Percentiles rank a stretch among this genome's conserved stretches.
These are phyloP conservation scores for Aureobasidium subglaciale DNA, from an alignment of 2,329 filamentous ascomycete genomes.

Conservation along the genomic window DNA sequence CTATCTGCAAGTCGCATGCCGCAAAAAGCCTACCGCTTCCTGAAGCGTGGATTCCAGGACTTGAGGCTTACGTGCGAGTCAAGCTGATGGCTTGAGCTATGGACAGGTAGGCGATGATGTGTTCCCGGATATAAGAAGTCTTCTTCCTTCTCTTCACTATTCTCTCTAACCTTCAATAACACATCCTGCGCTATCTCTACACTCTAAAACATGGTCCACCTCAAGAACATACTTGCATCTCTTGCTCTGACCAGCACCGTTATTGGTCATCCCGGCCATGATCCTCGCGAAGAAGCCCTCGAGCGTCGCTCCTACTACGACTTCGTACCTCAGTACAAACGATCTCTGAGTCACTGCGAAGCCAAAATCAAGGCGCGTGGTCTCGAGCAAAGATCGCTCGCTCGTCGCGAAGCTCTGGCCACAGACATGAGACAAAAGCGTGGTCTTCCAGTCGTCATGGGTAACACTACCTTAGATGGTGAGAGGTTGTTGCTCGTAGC, in stretches of 20 bases:
- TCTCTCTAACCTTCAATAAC: no score
- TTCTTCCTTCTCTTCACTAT: no score
- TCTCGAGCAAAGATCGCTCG: background rate
- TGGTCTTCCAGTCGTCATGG: background rate
- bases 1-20: no score
- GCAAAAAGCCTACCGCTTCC: no score
- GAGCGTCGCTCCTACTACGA: background rate
- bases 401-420: background rate
- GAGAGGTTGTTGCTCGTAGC: background rate
- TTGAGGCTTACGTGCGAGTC: no score
- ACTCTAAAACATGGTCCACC: no score
- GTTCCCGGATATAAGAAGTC: no score
- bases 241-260: background rate
- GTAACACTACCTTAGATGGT: background rate
- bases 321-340: background rate
- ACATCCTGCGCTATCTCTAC: no score
- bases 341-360: background rate
- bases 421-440: background rate
- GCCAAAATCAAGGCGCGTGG: background rate
- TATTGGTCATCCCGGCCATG: background rate
- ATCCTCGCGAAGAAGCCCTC: background rate
- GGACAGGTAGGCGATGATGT: no score
- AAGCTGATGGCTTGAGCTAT: no score
- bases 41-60: no score
- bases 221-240: background rate